phyloP scores from a whole-genome alignment of 2,329 filamentous ascomycete species.

The Macrophomina pseudophaseolina region DNA sequence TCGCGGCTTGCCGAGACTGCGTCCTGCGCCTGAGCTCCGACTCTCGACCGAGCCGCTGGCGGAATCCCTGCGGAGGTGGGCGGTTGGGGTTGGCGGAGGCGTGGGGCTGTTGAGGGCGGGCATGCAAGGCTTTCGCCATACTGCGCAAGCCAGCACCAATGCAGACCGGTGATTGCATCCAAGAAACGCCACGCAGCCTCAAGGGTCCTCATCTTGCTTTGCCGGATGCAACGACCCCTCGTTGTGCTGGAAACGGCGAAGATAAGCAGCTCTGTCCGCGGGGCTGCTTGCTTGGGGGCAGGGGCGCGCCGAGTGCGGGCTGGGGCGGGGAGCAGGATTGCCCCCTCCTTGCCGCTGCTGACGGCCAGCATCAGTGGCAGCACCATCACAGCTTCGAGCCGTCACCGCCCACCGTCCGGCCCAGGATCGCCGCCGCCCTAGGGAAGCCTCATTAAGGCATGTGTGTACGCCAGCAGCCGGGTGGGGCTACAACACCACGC shows the following conservation, averaged over 20 bases:
- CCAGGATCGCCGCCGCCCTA: background rate
- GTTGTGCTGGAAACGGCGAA: conserved; percentile 9
- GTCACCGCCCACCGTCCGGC: background rate
- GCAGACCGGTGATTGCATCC: background rate
- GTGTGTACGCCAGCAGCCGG: conserved; percentile 5
- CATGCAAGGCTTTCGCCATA: conserved; percentile 13
- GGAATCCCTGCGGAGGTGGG: conserved; percentile 15
- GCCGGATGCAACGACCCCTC: background rate
- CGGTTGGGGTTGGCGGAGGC: conserved; percentile 8
- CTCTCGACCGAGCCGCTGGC: conserved; percentile 18
- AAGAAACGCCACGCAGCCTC: conserved; percentile 5
- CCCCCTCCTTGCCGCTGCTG: background rate
- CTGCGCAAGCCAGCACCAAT: background rate
- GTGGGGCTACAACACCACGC: conserved; percentile 17
- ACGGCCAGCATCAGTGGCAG: background rate
- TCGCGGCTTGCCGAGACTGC: background rate
- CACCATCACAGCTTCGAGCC: background rate
- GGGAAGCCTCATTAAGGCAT: conserved; percentile 7
- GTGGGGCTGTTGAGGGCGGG: background rate
- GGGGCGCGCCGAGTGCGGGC: background rate
- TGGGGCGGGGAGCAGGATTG: background rate
- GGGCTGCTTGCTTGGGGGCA: conserved; percentile 7
- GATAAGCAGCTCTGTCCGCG: conserved; percentile 13
- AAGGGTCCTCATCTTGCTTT: conserved; percentile 19
- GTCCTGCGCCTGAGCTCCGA: background rate